Conservation (phyloP, 1,284 basidiomycete genomes). For the Moniliophthora roreri region DNA sequence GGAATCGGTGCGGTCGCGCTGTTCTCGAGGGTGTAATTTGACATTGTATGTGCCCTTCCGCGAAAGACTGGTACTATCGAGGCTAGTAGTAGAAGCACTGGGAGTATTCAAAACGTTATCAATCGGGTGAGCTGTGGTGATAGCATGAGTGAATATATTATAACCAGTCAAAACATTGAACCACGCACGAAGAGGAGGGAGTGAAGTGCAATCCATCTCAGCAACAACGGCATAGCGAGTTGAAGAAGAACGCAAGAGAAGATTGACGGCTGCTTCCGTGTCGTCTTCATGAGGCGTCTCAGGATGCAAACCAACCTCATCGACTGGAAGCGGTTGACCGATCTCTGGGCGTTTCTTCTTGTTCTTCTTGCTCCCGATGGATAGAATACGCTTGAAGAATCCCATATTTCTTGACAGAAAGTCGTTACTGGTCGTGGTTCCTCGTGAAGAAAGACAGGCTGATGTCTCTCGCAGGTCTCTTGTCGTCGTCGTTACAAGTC, state of each 20-base stretch:
- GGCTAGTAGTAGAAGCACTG: constrained; percentile 43
- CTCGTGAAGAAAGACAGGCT: constrained; percentile 9
- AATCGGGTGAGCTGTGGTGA: constrained; percentile 60
- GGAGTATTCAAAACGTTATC: constrained; percentile 52
- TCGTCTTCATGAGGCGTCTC: constrained; percentile 39
- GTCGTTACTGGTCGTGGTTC: constrained; percentile 14
- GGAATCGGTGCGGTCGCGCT: constrained; percentile 62
- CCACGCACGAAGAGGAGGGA: constrained; percentile 69
- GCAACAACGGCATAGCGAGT: constrained; percentile 56
- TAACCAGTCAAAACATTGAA: constrained; percentile 4
- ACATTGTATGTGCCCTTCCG: constrained; percentile 67
- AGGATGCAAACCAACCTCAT: constrained; percentile 8
- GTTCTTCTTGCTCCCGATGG: constrained; percentile 63
- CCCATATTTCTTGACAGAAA: constrained; percentile 47
- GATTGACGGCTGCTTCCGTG: constrained; percentile 59
- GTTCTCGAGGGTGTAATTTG: constrained; percentile 60
- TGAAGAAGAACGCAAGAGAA: constrained; percentile 70
- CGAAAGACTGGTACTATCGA: constrained; percentile 47
- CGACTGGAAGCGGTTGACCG: constrained; percentile 23
- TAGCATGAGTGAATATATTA: neutral
- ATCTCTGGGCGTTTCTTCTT: constrained; percentile 43
- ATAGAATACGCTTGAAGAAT: constrained; percentile 69
- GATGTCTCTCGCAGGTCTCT: neutral
- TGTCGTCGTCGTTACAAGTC: constrained; percentile 1
- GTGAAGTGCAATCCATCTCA: constrained; percentile 51